Evolutionary conservation across 139 green algal genomes (phyloP).

Genomic region (Haematococcus sp.): DNA sequence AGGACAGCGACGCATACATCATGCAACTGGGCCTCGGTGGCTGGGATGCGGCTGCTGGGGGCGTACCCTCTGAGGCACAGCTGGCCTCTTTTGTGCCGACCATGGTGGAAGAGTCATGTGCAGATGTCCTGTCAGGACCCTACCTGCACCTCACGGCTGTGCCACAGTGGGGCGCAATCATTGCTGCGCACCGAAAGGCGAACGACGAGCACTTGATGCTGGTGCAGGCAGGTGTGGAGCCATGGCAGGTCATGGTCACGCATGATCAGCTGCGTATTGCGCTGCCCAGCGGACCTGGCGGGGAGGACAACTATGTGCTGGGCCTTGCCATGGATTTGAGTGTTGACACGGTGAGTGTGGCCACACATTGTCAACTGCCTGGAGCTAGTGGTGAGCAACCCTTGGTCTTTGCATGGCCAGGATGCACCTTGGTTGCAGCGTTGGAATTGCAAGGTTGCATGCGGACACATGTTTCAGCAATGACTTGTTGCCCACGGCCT

Average conservation of each 20-base stretch:
- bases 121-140: constrained; percentile 25
- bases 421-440: too few relatives aligned
- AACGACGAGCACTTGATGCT: constrained; percentile 61
- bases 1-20: background rate
- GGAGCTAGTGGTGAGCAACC: too few relatives aligned
- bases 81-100: background rate
- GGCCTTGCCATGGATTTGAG: constrained; percentile 33
- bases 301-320: constrained; percentile 60
- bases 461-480: too few relatives aligned
- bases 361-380: too few relatives aligned
- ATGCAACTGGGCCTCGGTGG: background rate
- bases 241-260: constrained; percentile 29
- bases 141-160: constrained; percentile 23
- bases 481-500: background rate
- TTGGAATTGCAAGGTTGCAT: too few relatives aligned
- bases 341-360: constrained; percentile 1
- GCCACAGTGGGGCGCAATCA: constrained; percentile 30
- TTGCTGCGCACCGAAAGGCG: constrained; percentile 48
- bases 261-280: constrained; percentile 49
- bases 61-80: background rate
- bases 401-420: too few relatives aligned
- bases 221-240: background rate
- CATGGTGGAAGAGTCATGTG: constrained; percentile 6
- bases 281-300: constrained; percentile 50
- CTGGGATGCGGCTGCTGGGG: background rate